Percentiles rank a stretch among this genome's conserved stretches.
Conservation (phyloP, 257 asterid species). For the Dorcoceras hygrometricum region DNA sequence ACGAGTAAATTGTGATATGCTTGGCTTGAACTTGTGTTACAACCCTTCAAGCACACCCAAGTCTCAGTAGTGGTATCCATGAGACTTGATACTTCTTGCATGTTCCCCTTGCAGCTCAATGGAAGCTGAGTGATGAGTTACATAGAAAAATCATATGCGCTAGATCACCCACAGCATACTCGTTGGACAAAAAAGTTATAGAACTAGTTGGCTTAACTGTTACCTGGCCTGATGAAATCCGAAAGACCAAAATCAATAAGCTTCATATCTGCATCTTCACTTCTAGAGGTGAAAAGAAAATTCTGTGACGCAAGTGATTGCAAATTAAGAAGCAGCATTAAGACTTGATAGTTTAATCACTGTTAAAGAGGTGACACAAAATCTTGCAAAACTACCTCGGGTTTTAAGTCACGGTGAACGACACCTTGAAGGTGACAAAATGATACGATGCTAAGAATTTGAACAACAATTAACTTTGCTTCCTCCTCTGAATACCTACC, state of each 20-base stretch:
- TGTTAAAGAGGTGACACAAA: conserved; percentile 6
- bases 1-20: conserved; percentile 7
- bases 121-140: not conserved
- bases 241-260: conserved; percentile 97
- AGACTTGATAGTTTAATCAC: conserved; percentile 19
- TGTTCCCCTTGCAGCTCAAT: not conserved
- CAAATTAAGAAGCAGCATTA: conserved; percentile 24
- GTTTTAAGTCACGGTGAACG: conserved; percentile 96
- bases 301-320: conserved; percentile 49
- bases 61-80: conserved; percentile 8
- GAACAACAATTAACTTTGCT: conserved; percentile 83
- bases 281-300: conserved; percentile 77
- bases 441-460: conserved; percentile 85
- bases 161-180: not conserved
- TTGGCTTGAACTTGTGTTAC: not conserved
- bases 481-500: conserved; percentile 93
- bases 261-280: conserved; percentile 92
- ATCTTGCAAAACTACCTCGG: conserved; percentile 60
- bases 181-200: not conserved
- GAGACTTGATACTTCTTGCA: not conserved
- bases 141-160: not conserved
- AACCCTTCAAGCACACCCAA: conserved; percentile 11
- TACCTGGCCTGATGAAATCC: conserved; percentile 91
- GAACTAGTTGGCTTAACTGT: not conserved
- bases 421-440: conserved; percentile 99